phyloP scores from a whole-genome alignment of 2,329 filamentous ascomycete species.

The Phaeosphaeriaceae sp. region DNA sequence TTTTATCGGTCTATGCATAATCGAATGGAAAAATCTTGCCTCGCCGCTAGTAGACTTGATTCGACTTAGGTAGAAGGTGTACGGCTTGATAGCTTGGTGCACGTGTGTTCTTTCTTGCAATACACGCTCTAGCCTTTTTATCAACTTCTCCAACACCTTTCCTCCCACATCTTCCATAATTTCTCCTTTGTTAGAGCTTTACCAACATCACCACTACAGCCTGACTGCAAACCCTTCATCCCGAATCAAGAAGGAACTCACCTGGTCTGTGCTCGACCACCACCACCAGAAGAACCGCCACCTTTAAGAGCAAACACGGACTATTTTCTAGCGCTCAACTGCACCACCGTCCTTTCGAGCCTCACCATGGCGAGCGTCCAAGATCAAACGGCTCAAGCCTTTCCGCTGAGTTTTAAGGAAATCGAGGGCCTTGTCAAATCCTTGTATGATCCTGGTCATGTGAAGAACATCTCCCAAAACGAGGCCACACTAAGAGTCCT shows the following conservation, averaged over 20 bases:
- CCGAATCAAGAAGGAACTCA: too few relatives aligned
- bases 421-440: conserved; percentile 57
- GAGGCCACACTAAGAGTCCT: conserved; percentile 80
- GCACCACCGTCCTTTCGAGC: not conserved
- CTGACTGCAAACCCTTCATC: too few relatives aligned
- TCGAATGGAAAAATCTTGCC: too few relatives aligned
- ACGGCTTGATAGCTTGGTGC: too few relatives aligned
- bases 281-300: conserved; percentile 1
- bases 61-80: too few relatives aligned
- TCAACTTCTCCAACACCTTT: too few relatives aligned
- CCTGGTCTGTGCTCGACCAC: conserved; percentile 6
- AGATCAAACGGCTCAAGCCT: conserved; percentile 19
- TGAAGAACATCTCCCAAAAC: conserved; percentile 57
- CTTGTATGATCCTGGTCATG: conserved; percentile 57
- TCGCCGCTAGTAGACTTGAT: too few relatives aligned
- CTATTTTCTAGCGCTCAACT: not conserved
- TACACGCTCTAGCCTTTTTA: not conserved
- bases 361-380: conserved; percentile 29
- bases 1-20: too few relatives aligned
- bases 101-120: too few relatives aligned
- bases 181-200: too few relatives aligned
- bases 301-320: not conserved
- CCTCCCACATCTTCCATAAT: too few relatives aligned
- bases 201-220: not conserved
- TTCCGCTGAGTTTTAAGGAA: conserved; percentile 41